A percentile compares a stretch with the other conserved stretches of the same genome.
Evolutionary conservation across 768 basidiomycete genomes (phyloP).

Genomic region (Boletus rex-veris): DNA sequence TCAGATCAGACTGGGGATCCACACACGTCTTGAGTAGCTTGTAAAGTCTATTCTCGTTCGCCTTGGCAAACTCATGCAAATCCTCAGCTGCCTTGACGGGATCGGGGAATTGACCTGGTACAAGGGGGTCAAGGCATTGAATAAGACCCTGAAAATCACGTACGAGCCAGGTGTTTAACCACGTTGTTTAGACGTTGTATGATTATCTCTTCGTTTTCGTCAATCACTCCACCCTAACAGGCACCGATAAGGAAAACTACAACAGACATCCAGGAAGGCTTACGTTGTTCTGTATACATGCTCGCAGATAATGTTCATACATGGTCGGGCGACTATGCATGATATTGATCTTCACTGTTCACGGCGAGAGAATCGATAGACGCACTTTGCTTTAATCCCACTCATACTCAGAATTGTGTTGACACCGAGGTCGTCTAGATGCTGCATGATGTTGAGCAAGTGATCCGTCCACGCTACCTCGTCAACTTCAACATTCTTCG

Average conservation of each 20-base stretch:
- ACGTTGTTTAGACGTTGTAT: conserved; percentile 50
- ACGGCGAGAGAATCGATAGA: not conserved
- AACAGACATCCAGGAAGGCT: conserved; percentile 24
- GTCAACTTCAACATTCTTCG: conserved; percentile 56
- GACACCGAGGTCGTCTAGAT: conserved; percentile 58
- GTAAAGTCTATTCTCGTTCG: conserved; percentile 84
- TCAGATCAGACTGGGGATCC: conserved; percentile 83
- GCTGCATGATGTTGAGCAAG: conserved; percentile 66
- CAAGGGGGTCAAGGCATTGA: not conserved
- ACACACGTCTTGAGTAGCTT: conserved; percentile 77
- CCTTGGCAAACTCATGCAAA: conserved; percentile 74
- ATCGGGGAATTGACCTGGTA: conserved; percentile 58
- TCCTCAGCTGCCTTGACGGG: conserved; percentile 74
- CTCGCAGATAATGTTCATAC: conserved; percentile 66
- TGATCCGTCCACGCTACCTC: conserved; percentile 85
- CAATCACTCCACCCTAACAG: conserved; percentile 82
- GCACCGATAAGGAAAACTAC: not conserved
- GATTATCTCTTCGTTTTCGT: conserved; percentile 70
- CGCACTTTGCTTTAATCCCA: conserved; percentile 60
- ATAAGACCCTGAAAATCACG: conserved; percentile 19
- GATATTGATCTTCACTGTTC: not conserved
- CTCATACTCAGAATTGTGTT: conserved; percentile 58
- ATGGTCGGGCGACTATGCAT: conserved; percentile 57
- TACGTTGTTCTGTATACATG: conserved; percentile 83
- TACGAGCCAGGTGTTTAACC: conserved; percentile 61